Percentiles rank a stretch among this genome's conserved stretches.
Conservation (phyloP, 2,329 filamentous ascomycete species). For the Fusarium graminum region DNA sequence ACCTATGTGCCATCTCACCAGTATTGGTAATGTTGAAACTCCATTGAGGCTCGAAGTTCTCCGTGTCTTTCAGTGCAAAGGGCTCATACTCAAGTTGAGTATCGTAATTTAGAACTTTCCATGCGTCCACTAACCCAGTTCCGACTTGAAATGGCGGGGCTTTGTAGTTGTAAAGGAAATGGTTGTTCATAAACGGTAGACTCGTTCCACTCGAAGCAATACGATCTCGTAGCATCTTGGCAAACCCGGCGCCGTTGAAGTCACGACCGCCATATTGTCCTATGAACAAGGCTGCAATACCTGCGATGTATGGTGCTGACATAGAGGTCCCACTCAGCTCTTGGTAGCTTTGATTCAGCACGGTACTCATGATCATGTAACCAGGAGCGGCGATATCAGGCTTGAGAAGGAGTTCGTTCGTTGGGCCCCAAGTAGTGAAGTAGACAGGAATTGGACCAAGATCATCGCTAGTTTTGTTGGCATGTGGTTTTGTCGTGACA, state of each 20-base stretch:
- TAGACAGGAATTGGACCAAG: slow-evolving; percentile 55
- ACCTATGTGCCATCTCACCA: slow-evolving; percentile 56
- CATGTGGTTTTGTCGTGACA: slow-evolving; percentile 59
- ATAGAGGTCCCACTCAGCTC: slow-evolving; percentile 68
- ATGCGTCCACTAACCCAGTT: slow-evolving; percentile 62
- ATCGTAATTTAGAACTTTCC: slow-evolving; percentile 58
- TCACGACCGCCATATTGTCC: slow-evolving; percentile 58
- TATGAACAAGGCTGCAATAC: slow-evolving; percentile 62
- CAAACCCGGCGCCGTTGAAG: slow-evolving; percentile 54
- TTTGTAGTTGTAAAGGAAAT: slow-evolving; percentile 41
- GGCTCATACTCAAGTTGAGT: slow-evolving; percentile 56
- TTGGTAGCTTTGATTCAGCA: slow-evolving; percentile 58
- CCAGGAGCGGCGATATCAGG: slow-evolving; percentile 65
- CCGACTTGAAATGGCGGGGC: slow-evolving; percentile 59
- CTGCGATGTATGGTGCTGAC: slow-evolving; percentile 67
- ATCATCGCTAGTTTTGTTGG: slow-evolving; percentile 46
- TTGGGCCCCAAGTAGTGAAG: slow-evolving; percentile 66
- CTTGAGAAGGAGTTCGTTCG: slow-evolving; percentile 64
- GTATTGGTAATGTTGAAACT: slow-evolving; percentile 59
- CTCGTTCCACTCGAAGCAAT: slow-evolving; percentile 54
- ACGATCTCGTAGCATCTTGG: slow-evolving; percentile 51
- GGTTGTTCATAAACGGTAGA: slow-evolving; percentile 50
- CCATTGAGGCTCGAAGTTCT: slow-evolving; percentile 56
- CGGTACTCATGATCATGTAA: slow-evolving; percentile 64
- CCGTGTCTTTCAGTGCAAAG: slow-evolving; percentile 64